phyloP scores from a whole-genome alignment of 2,329 filamentous ascomycete species.

The Remersonia thermophila region DNA sequence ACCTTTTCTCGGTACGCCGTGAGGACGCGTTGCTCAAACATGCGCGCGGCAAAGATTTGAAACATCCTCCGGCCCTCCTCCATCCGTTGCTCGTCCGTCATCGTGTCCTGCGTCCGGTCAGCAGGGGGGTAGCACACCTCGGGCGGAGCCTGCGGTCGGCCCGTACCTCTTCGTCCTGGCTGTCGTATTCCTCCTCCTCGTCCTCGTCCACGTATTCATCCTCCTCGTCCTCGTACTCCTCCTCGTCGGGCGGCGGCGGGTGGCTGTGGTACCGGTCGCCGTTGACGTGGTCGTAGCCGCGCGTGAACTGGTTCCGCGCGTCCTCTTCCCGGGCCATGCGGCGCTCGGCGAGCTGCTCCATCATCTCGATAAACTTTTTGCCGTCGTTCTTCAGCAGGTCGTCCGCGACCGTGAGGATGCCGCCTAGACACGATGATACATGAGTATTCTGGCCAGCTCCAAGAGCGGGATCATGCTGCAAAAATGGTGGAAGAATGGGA shows the following conservation, averaged over 20 bases:
- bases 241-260: slow-evolving; percentile 63
- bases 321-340: slow-evolving; percentile 96
- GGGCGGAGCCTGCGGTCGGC: not conserved
- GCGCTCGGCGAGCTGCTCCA: slow-evolving; percentile 96
- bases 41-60: slow-evolving; percentile 95
- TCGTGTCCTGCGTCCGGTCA: slow-evolving; percentile 58
- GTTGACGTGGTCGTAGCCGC: slow-evolving; percentile 43
- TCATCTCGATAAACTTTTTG: slow-evolving; percentile 99
- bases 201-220: slow-evolving; percentile 45
- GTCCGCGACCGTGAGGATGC: slow-evolving; percentile 96
- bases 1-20: slow-evolving; percentile 98
- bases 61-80: slow-evolving; percentile 98
- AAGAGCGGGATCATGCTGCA: slow-evolving; percentile 18
- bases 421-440: slow-evolving; percentile 50
- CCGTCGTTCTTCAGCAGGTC: slow-evolving; percentile 97
- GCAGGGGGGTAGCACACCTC: slow-evolving; percentile 4
- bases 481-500: slow-evolving; percentile 26
- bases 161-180: slow-evolving; percentile 63
- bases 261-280: slow-evolving; percentile 52
- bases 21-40: slow-evolving; percentile 96
- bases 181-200: slow-evolving; percentile 49
- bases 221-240: slow-evolving; percentile 62
- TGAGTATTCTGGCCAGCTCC: slow-evolving; percentile 20
- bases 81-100: slow-evolving; percentile 98
- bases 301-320: slow-evolving; percentile 53